Conservation (phyloP, 2,329 filamentous ascomycete genomes). For the Epichloe bromicola region DNA sequence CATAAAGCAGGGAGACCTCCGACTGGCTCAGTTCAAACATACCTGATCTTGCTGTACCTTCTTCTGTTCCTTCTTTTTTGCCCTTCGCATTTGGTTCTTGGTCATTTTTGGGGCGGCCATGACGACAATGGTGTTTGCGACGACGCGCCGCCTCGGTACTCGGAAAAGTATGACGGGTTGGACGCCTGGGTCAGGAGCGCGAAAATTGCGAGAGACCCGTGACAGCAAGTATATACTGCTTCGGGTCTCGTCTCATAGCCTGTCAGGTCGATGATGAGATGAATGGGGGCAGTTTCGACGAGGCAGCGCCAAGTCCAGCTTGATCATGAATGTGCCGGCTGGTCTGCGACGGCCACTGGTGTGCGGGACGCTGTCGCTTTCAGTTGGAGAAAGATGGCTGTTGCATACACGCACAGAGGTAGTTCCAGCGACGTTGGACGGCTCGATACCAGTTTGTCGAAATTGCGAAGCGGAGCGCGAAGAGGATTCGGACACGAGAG, state of each 20-base stretch:
- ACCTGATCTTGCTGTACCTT: conserved; percentile 47
- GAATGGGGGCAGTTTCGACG: not conserved
- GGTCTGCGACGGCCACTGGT: not conserved
- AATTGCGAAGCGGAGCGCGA: not conserved
- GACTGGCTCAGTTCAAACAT: conserved; percentile 1
- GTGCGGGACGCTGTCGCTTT: not conserved
- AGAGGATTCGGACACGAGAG: not conserved
- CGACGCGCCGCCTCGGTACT: conserved; percentile 14
- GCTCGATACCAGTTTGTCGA: not conserved
- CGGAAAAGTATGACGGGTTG: conserved; percentile 17
- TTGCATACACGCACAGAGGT: not conserved
- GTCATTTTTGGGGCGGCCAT: conserved; percentile 63
- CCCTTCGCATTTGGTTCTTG: conserved; percentile 87
- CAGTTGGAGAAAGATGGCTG: not conserved
- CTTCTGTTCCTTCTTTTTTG: conserved; percentile 93
- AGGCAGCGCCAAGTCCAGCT: not conserved
- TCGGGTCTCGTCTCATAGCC: conserved; percentile 25
- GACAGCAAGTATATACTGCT: conserved; percentile 22
- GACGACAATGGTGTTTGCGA: conserved; percentile 18
- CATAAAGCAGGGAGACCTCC: not conserved
- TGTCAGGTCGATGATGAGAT: not conserved
- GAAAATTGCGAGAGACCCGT: conserved; percentile 22
- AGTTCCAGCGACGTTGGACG: not conserved
- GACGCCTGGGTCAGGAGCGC: conserved; percentile 22
- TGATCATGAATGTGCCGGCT: not conserved